Percentiles rank a stretch among this genome's conserved stretches.
phyloP scores from a whole-genome alignment of 2,329 filamentous ascomycete genomes.

The Aspergillus ruber region DNA sequence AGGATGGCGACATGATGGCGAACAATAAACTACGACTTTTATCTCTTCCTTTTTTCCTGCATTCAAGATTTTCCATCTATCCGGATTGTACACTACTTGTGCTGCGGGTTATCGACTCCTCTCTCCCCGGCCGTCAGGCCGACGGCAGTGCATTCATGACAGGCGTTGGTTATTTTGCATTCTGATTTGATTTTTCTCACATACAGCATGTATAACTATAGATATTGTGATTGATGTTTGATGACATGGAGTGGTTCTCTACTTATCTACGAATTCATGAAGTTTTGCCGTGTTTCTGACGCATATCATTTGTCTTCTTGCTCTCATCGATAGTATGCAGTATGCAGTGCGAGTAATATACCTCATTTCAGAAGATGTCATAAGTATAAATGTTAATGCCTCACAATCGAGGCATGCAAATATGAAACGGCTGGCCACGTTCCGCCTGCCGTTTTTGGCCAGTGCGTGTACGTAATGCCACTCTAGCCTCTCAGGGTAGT shows the following conservation, averaged over 20 bases:
- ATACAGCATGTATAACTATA: neutral
- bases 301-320: neutral
- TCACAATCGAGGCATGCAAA: no score
- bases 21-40: neutral
- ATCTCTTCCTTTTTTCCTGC: neutral
- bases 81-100: neutral
- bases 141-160: conserved; percentile 7
- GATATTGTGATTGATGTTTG: neutral
- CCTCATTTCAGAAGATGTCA: no score
- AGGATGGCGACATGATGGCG: neutral
- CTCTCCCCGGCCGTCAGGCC: neutral
- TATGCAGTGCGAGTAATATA: no score
- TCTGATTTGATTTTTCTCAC: neutral
- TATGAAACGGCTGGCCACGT: neutral
- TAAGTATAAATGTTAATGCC: no score
- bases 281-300: neutral
- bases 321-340: no score
- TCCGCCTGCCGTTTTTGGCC: conserved; percentile 18
- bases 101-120: neutral
- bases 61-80: neutral
- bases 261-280: neutral
- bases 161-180: conserved; percentile 9
- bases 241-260: neutral
- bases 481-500: conserved; percentile 32
- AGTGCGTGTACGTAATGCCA: conserved; percentile 31